Evolutionary conservation across 108 stramenopile species (phyloP), one percentile per base, ranked within the genome.

Genomic region (Chaetoceros tenuissimus): DNA sequence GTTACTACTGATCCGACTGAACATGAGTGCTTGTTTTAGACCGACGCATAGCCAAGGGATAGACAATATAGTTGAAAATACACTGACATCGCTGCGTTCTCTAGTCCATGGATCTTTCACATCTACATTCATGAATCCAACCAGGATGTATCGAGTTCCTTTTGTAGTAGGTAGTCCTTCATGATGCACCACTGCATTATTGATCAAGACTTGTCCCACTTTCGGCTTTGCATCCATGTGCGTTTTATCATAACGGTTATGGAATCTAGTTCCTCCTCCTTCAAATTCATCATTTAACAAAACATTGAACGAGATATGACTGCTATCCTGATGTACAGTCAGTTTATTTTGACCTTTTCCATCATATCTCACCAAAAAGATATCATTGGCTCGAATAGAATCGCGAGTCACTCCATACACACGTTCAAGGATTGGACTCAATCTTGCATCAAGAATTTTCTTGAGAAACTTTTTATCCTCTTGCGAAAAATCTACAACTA

Each of bases 271-370:
- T 0, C 85, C 85, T 3, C 85, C 85, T 3, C 79, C 81, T 40
- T 74, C 69, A 48, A 87, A 87, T 29, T 73, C 79, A 51, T 80
- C 79, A 68, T 72, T 70, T 44, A 87, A 50, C 28, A 87, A 57
- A 17, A 81, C 59, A 58, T 77, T 81, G 28, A 87, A 77, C 28
- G 66, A 68, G 46, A 87, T 61, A 48, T 74, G 63, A 0, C 61
- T 64, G 50, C 46, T 48, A 62, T 87, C 81, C 0, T 81, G 82
- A 51, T 87, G 81, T 2, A 27, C 54, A 13, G 48, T 34, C 48
- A 82, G 52, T 16, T 51, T 28, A 0, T 63, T 46, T 46, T 74
- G 75, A 24, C 74, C 71, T 3, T 67, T 52, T 1, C 40, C 77
- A 57, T 80, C 79, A 53, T 80, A 80, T 5, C 75, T 60, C 34